Percentiles rank a stretch among this genome's conserved stretches.
These are phyloP conservation scores for Lyophyllum shimeji DNA, from an alignment of 768 basidiomycete species.

Conservation along the genomic window DNA sequence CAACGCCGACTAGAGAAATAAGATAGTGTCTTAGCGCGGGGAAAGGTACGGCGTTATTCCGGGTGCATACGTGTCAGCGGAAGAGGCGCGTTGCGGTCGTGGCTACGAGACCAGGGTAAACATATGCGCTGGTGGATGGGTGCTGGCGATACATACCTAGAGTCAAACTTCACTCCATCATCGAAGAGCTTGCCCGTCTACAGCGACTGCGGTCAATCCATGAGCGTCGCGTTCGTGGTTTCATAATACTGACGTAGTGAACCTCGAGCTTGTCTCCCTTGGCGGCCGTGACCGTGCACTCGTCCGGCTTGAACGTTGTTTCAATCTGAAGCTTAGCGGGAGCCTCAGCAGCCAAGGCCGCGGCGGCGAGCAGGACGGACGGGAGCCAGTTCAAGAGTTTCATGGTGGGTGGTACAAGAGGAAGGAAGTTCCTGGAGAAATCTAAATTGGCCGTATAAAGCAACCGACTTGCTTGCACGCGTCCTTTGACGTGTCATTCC, in stretches of 20 bases:
- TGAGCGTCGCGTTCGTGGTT: not conserved
- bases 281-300: constrained; percentile 53
- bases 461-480: too few relatives aligned
- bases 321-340: constrained; percentile 63
- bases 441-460: not conserved
- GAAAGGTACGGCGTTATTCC: not conserved
- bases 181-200: constrained; percentile 81
- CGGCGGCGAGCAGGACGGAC: constrained; percentile 43
- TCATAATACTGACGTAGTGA: constrained; percentile 68
- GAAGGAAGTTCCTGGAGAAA: not conserved
- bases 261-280: constrained; percentile 68
- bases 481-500: constrained; percentile 12
- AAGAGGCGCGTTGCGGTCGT: constrained; percentile 73
- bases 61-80: constrained; percentile 67
- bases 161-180: constrained; percentile 86
- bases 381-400: constrained; percentile 50
- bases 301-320: constrained; percentile 55
- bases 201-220: constrained; percentile 3
- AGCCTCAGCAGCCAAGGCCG: constrained; percentile 41
- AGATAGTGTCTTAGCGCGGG: not conserved
- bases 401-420: constrained; percentile 37
- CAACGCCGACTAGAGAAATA: constrained; percentile 58
- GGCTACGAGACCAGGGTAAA: constrained; percentile 33
- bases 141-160: constrained; percentile 50
- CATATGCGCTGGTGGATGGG: not conserved